These are phyloP conservation scores for Stephania japonica DNA, from an alignment of 164 flowering plant genomes.

Conservation along the genomic window DNA sequence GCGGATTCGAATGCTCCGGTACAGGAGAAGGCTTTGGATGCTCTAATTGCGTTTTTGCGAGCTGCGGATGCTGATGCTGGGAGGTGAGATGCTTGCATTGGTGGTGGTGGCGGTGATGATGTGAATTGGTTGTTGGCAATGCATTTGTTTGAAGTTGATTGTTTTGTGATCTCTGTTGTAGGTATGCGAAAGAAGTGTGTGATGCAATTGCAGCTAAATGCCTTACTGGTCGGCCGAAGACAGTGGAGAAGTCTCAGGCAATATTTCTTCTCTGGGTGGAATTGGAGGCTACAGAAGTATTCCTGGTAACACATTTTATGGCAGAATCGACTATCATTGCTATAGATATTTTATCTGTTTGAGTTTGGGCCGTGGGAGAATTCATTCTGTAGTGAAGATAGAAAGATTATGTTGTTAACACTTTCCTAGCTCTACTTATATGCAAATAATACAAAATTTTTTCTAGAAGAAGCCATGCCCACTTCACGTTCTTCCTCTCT, in stretches of 20 bases:
- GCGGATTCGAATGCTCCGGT: slow-evolving; percentile 98
- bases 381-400: not conserved
- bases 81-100: slow-evolving; percentile 37
- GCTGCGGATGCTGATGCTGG: slow-evolving; percentile 95
- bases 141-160: not conserved
- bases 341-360: not conserved
- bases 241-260: slow-evolving; percentile 92
- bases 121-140: not conserved
- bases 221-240: slow-evolving; percentile 89
- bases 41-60: slow-evolving; percentile 66
- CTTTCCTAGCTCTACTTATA: not conserved
- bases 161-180: slow-evolving; percentile 12
- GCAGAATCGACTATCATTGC: not conserved
- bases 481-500: not conserved
- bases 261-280: slow-evolving; percentile 91
- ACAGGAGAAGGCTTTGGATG: slow-evolving; percentile 96
- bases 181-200: slow-evolving; percentile 86
- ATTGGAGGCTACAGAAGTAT: slow-evolving; percentile 84
- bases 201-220: slow-evolving; percentile 90
- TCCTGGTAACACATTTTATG: slow-evolving; percentile 48
- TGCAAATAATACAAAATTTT: too few relatives aligned
- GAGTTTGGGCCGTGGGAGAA: not conserved
- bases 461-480: not conserved
- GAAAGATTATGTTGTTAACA: not conserved
- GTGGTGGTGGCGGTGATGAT: not conserved